Percentiles rank a stretch among this genome's conserved stretches.
Evolutionary conservation across 345 rosid genomes (phyloP).

Genomic region (Acer negundo): DNA sequence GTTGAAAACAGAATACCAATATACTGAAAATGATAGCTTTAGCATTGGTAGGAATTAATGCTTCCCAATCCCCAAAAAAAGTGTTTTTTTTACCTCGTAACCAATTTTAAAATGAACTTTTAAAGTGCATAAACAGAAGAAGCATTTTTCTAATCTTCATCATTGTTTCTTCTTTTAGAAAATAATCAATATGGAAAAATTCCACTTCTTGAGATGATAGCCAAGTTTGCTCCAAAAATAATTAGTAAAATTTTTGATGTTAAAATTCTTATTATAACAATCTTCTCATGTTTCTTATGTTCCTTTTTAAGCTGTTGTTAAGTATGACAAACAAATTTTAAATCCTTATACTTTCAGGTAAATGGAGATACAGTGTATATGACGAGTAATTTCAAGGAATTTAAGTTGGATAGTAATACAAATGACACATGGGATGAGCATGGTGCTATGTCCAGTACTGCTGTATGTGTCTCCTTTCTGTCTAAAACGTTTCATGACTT

Average conservation of each 20-base stretch:
- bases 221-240: background rate
- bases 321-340: constrained; percentile 15
- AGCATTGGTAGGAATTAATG: background rate
- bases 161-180: background rate
- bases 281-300: background rate
- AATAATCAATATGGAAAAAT: background rate
- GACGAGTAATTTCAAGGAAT: constrained; percentile 88
- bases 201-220: background rate
- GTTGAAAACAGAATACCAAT: background rate
- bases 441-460: constrained; percentile 80
- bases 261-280: background rate
- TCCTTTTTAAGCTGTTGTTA: constrained; percentile 9
- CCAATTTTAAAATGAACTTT: background rate
- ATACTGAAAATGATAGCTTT: background rate
- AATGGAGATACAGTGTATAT: constrained; percentile 92
- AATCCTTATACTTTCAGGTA: constrained; percentile 53
- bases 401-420: constrained; percentile 67
- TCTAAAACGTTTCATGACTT: constrained; percentile 1
- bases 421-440: constrained; percentile 82
- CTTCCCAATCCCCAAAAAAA: background rate
- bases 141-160: background rate
- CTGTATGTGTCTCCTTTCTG: constrained; percentile 48
- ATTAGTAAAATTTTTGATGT: background rate
- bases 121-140: background rate
- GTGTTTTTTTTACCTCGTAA: background rate